Evolutionary conservation across 208 protist species (phyloP).

Genomic region (Acanthamoeba healyi): DNA sequence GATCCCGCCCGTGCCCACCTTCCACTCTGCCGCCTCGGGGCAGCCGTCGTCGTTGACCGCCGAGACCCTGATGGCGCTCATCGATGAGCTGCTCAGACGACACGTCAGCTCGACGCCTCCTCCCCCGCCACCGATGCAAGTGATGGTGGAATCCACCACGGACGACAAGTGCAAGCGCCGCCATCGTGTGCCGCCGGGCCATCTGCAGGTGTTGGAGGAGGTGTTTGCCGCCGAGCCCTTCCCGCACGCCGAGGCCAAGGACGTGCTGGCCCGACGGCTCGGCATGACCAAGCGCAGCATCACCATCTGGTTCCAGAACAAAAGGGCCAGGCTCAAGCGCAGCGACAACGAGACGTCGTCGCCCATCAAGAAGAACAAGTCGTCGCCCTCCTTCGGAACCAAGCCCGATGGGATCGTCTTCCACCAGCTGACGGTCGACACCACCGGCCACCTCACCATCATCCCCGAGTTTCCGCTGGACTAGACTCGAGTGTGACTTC

Average conservation of each 20-base stretch:
- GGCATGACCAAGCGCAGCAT: constrained; percentile 62
- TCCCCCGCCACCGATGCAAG: background rate
- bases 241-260: constrained; percentile 58
- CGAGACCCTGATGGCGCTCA: constrained; percentile 24
- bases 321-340: constrained; percentile 48
- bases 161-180: background rate
- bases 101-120: background rate
- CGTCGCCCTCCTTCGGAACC: background rate
- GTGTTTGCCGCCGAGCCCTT: constrained; percentile 59
- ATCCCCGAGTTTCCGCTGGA: constrained; percentile 15
- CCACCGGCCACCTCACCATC: constrained; percentile 10
- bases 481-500: too few species aligned
- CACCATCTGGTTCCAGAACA: constrained; percentile 68
- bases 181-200: constrained; percentile 27
- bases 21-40: background rate
- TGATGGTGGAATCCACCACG: background rate
- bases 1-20: background rate
- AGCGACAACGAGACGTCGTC: background rate
- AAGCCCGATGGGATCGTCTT: constrained; percentile 34
- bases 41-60: background rate
- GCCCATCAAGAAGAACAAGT: background rate
- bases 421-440: constrained; percentile 34
- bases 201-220: constrained; percentile 38
- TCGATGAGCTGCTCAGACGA: background rate
- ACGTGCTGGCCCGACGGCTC: constrained; percentile 28